Conservation (phyloP, 495 filamentous ascomycete species). For the Trichoderma erinaceum region DNA sequence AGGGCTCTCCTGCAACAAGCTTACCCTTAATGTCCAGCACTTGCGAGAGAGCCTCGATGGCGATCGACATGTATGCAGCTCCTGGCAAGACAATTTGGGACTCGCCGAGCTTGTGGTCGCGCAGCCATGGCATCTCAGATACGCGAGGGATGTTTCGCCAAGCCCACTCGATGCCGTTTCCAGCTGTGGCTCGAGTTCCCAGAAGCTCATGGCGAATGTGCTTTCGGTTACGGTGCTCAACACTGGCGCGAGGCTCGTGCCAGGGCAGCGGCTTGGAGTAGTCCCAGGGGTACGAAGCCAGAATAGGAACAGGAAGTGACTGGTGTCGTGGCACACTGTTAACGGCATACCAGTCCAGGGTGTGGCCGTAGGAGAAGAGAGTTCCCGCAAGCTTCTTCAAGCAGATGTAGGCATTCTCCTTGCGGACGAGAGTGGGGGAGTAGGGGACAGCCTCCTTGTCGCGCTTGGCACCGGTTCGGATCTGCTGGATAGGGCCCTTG, state of each 20-base stretch:
- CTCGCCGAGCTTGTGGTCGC: conserved; percentile 38
- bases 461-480: conserved; percentile 33
- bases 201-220: conserved; percentile 47
- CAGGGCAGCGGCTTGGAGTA: conserved; percentile 39
- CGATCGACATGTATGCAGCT: conserved; percentile 45
- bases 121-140: conserved; percentile 42
- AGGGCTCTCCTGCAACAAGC: conserved; percentile 45
- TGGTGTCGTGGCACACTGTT: conserved; percentile 23
- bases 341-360: conserved; percentile 33
- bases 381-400: conserved; percentile 40
- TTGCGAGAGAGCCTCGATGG: conserved; percentile 43
- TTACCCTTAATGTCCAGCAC: conserved; percentile 41
- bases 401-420: conserved; percentile 34
- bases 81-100: conserved; percentile 46
- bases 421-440: conserved; percentile 20
- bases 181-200: conserved; percentile 42
- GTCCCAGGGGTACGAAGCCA: conserved; percentile 44
- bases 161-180: conserved; percentile 39
- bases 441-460: conserved; percentile 16
- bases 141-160: conserved; percentile 46
- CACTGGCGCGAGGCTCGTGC: conserved; percentile 48
- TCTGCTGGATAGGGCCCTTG: conserved; percentile 54
- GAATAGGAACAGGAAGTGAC: conserved; percentile 23
- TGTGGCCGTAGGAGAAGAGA: conserved; percentile 40
- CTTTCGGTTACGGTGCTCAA: conserved; percentile 43